Percentiles rank a stretch among this genome's conserved stretches.
Conservation (phyloP, 1,284 basidiomycete species). For the Lignosus rhinocerotis region DNA sequence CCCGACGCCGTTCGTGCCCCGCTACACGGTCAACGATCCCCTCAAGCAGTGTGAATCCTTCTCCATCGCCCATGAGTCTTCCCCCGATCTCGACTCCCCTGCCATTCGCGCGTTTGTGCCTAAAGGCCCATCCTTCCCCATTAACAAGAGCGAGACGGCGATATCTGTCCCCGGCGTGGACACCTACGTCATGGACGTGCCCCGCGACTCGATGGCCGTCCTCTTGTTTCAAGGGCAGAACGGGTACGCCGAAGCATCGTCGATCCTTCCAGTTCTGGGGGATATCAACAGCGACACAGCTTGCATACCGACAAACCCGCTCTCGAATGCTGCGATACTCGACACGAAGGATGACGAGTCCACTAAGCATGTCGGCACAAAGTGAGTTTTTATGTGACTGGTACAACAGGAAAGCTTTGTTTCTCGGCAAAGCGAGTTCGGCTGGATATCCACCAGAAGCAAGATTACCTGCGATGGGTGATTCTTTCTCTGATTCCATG, state of each 20-base stretch:
- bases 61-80: slow-evolving; percentile 43
- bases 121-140: slow-evolving; percentile 38
- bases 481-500: no score
- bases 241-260: slow-evolving; percentile 31
- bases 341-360: slow-evolving; percentile 6
- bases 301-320: slow-evolving; percentile 29
- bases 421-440: no score
- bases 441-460: no score
- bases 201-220: slow-evolving; percentile 40
- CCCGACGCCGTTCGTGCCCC: slow-evolving; percentile 4
- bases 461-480: no score
- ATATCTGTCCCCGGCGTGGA: slow-evolving; percentile 35
- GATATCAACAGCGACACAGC: slow-evolving; percentile 27
- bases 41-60: slow-evolving; percentile 55
- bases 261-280: slow-evolving; percentile 33
- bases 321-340: slow-evolving; percentile 5
- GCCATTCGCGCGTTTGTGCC: slow-evolving; percentile 48
- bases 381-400: slow-evolving; percentile 12
- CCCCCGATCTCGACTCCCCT: slow-evolving; percentile 37
- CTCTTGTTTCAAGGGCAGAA: slow-evolving; percentile 39
- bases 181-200: slow-evolving; percentile 45
- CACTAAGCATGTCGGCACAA: slow-evolving; percentile 7
- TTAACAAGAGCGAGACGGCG: slow-evolving; percentile 36
- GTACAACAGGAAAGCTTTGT: no score
- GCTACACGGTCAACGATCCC: slow-evolving; percentile 29